Conservation (phyloP, 805 yeast species). For the Debaryomyces hansenii region DNA sequence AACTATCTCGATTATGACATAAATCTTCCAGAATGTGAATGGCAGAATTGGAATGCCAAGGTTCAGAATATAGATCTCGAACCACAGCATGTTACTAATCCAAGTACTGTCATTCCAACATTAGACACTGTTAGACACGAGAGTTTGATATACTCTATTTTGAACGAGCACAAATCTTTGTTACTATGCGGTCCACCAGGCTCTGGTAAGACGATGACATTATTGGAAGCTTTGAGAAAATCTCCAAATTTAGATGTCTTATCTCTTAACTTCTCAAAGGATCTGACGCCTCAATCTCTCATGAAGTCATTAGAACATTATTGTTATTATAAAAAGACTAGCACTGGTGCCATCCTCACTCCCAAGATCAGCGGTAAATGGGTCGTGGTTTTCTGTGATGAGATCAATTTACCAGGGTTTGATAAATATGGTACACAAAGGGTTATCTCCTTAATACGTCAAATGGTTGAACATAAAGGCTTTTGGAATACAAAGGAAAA, state of each 20-base stretch:
- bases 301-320: constrained; percentile 68
- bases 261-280: constrained; percentile 80
- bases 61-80: constrained; percentile 51
- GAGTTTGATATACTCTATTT: constrained; percentile 51
- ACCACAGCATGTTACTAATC: constrained; percentile 55
- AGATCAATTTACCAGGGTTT: constrained; percentile 74
- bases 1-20: constrained; percentile 38
- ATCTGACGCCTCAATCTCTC: constrained; percentile 63
- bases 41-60: constrained; percentile 41
- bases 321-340: constrained; percentile 58
- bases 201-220: constrained; percentile 92
- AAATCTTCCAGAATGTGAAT: constrained; percentile 44
- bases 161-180: constrained; percentile 58
- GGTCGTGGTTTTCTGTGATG: constrained; percentile 88
- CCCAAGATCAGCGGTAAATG: constrained; percentile 67
- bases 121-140: constrained; percentile 74
- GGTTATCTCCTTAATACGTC: constrained; percentile 71
- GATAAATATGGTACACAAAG: constrained; percentile 76
- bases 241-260: constrained; percentile 59
- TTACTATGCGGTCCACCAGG: constrained; percentile 96
- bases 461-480: constrained; percentile 69
- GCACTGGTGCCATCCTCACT: constrained; percentile 51
- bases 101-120: constrained; percentile 75
- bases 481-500: constrained; percentile 67
- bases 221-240: constrained; percentile 64